These are phyloP conservation scores for Penicillium paxilli DNA, from an alignment of 495 filamentous ascomycete genomes.

Conservation along the genomic window DNA sequence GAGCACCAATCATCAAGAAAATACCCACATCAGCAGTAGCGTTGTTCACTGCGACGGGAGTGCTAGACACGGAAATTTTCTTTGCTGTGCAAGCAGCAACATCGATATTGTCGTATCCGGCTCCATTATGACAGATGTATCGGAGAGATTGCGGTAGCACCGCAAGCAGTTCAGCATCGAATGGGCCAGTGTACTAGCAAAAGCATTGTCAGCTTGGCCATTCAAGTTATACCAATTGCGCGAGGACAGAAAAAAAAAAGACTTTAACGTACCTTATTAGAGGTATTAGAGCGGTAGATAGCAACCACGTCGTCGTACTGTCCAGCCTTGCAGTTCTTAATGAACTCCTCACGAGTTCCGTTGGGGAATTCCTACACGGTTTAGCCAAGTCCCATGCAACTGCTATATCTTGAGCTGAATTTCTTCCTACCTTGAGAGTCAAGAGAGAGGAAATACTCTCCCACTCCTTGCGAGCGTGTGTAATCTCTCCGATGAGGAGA, in stretches of 20 bases:
- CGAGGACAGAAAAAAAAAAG: neutral
- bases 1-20: conserved; percentile 68
- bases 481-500: conserved; percentile 57
- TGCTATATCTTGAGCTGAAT: neutral
- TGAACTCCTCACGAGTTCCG: conserved; percentile 52
- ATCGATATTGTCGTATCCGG: conserved; percentile 83
- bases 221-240: neutral
- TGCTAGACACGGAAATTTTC: conserved; percentile 64
- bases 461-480: conserved; percentile 57
- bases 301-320: conserved; percentile 58
- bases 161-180: conserved; percentile 58
- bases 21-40: conserved; percentile 73
- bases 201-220: neutral
- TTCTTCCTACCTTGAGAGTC: conserved; percentile 50
- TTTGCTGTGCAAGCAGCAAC: conserved; percentile 64
- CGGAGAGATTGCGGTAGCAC: conserved; percentile 64
- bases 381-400: neutral
- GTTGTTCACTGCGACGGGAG: conserved; percentile 66
- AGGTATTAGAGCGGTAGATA: conserved; percentile 60
- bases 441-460: conserved; percentile 51
- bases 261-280: conserved; percentile 46
- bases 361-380: conserved; percentile 51
- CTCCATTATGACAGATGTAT: conserved; percentile 85
- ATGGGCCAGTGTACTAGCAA: conserved; percentile 57
- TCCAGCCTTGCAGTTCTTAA: conserved; percentile 52